phyloP scores from a whole-genome alignment of 2,329 filamentous ascomycete species.

The Alternaria sp. region DNA sequence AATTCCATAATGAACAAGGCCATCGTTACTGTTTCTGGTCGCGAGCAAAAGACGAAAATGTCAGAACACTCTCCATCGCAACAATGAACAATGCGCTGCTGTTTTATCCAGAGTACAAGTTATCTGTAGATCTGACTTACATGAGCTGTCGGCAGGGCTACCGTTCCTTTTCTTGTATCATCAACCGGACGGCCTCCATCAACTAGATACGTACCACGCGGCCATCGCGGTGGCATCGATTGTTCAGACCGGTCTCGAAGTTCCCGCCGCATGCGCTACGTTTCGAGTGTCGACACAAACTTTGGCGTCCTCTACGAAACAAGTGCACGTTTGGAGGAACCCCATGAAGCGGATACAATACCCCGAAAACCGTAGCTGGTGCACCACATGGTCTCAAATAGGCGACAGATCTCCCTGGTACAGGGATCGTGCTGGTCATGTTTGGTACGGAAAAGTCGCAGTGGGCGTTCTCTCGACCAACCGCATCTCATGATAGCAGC shows the following conservation, averaged over 20 bases:
- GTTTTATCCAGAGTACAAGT: not conserved
- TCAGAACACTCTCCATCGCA: not conserved
- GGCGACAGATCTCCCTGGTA: not conserved
- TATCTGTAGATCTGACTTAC: not conserved
- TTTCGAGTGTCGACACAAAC: conserved; percentile 12
- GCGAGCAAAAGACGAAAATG: not conserved
- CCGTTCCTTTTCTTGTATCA: conserved; percentile 1
- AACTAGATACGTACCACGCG: conserved; percentile 1
- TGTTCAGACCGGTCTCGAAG: conserved; percentile 6
- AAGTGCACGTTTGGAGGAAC: conserved; percentile 9
- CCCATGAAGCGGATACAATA: not conserved
- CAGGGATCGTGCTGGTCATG: conserved; percentile 2
- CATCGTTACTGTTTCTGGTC: not conserved
- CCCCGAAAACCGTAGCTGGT: conserved; percentile 2
- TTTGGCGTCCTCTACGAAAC: conserved; percentile 12
- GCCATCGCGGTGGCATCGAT: not conserved
- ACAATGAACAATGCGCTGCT: not conserved
- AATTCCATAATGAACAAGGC: not conserved
- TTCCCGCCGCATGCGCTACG: conserved; percentile 5
- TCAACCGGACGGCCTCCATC: not conserved
- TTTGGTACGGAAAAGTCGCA: conserved; percentile 4
- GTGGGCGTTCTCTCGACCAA: conserved; percentile 1
- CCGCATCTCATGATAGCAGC: not conserved
- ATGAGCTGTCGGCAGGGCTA: not conserved
- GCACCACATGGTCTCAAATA: conserved; percentile 1